A percentile compares a stretch with the other conserved stretches of the same genome.
Conservation (phyloP, 257 asterid species). For the Cordia subcordata region DNA sequence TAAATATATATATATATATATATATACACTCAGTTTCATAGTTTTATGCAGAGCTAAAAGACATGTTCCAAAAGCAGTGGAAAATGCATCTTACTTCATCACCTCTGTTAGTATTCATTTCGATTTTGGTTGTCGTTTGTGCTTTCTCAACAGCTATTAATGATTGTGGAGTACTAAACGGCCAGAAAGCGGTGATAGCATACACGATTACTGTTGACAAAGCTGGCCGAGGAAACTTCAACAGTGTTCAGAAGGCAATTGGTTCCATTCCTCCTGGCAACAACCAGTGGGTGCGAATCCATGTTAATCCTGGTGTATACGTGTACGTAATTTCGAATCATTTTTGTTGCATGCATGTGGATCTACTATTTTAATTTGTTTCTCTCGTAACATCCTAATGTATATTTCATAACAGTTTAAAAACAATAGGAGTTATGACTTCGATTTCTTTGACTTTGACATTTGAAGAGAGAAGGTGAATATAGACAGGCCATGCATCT, state of each 20-base stretch:
- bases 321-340: too few species aligned
- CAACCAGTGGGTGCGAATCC: neutral
- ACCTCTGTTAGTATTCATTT: neutral
- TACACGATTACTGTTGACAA: neutral
- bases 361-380: too few species aligned
- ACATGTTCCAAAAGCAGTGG: neutral
- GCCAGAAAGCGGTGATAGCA: neutral
- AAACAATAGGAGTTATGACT: too few species aligned
- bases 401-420: too few species aligned
- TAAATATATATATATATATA: too few species aligned
- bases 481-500: conserved; percentile 43
- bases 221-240: neutral
- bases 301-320: neutral
- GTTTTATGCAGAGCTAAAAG: neutral
- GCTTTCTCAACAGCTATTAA: neutral
- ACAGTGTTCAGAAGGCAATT: neutral
- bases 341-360: too few species aligned
- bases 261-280: neutral
- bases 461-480: conserved; percentile 35
- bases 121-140: neutral
- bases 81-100: neutral
- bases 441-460: too few species aligned
- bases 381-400: too few species aligned
- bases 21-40: too few species aligned
- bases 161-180: neutral